Evolutionary conservation across 257 asterid genomes (phyloP).

Genomic region (Plantago ovata): DNA sequence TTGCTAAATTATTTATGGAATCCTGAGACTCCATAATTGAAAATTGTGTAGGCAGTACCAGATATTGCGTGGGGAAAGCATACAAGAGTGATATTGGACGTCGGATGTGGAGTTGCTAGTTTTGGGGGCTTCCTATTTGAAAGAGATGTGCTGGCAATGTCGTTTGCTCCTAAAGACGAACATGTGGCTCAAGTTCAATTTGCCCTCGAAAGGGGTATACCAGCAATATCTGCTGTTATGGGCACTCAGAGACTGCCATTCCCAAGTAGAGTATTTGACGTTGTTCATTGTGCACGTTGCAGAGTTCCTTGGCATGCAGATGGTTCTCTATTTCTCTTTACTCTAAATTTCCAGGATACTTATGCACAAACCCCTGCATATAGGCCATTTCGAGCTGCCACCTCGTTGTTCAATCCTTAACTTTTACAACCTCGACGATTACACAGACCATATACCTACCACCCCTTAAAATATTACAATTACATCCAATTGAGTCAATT

Average conservation of each 20-base stretch:
- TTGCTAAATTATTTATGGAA: conserved; percentile 4
- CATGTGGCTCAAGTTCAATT: conserved; percentile 93
- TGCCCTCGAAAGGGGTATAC: conserved; percentile 90
- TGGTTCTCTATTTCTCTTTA: conserved; percentile 37
- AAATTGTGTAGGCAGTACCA: conserved; percentile 59
- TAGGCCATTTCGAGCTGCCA: neutral
- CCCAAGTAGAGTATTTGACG: conserved; percentile 78
- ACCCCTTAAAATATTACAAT: conserved; percentile 4
- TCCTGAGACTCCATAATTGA: conserved; percentile 13
- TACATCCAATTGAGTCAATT: neutral
- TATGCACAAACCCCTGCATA: neutral
- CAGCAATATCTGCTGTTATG: conserved; percentile 91
- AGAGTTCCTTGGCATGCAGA: conserved; percentile 91
- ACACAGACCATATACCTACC: neutral
- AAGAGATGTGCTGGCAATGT: conserved; percentile 74
- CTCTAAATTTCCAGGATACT: conserved; percentile 1
- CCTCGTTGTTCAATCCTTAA: neutral
- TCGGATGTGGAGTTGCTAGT: conserved; percentile 94
- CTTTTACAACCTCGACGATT: neutral
- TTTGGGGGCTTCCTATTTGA: conserved; percentile 80
- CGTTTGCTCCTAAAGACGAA: conserved; percentile 90
- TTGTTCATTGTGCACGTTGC: conserved; percentile 94
- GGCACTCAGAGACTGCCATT: conserved; percentile 80
- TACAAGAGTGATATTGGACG: conserved; percentile 63
- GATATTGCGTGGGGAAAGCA: conserved; percentile 90